Evolutionary conservation across 1,284 basidiomycete species (phyloP).

Genomic region (Cryptococcus sp.): DNA sequence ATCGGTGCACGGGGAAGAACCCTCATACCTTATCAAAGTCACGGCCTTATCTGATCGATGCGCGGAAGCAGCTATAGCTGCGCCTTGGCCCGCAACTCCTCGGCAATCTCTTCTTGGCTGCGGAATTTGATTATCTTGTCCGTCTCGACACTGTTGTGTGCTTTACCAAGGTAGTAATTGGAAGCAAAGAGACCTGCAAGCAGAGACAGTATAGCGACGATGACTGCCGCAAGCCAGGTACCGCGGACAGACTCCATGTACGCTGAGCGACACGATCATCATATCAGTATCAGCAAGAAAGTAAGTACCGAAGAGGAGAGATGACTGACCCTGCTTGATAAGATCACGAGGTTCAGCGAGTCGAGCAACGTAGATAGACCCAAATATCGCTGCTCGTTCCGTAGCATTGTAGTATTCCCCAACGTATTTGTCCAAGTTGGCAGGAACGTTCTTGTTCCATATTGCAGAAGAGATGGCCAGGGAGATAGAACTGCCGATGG

Average conservation of each 20-base stretch:
- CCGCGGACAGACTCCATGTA: constrained; percentile 27
- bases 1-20: too few relatives aligned
- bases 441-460: constrained; percentile 32
- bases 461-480: constrained; percentile 40
- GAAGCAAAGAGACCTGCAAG: constrained; percentile 19
- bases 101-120: constrained; percentile 17
- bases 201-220: constrained; percentile 25
- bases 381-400: constrained; percentile 25
- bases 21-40: too few relatives aligned
- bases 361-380: constrained; percentile 25
- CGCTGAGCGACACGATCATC: constrained; percentile 12
- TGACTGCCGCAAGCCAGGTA: constrained; percentile 28
- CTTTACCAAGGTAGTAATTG: constrained; percentile 35
- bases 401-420: constrained; percentile 1
- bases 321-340: constrained; percentile 24
- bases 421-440: neutral
- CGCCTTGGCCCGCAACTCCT: constrained; percentile 1
- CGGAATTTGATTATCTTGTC: constrained; percentile 33
- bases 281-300: neutral
- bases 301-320: neutral
- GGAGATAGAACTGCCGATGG: constrained; percentile 44
- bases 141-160: constrained; percentile 34
- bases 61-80: too few relatives aligned
- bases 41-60: too few relatives aligned
- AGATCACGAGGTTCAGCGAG: constrained; percentile 28